These are phyloP conservation scores for Sarcodon aspratus DNA, from an alignment of 768 basidiomycete genomes.

Conservation along the genomic window DNA sequence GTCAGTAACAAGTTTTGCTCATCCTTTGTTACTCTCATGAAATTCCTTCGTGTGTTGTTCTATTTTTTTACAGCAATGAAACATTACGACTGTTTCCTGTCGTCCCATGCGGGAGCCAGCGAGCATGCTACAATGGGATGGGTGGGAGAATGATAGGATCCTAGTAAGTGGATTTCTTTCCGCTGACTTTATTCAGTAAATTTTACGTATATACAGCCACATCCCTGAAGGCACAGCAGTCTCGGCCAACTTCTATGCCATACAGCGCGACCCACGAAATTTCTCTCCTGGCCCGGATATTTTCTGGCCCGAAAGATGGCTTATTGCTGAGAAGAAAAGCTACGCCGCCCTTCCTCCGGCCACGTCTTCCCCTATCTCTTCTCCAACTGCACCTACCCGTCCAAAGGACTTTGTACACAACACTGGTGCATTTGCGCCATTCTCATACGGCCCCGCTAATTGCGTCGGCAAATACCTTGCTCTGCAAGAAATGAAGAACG, in stretches of 20 bases:
- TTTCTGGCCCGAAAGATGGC: not conserved
- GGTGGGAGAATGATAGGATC: slow-evolving; percentile 21
- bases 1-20: slow-evolving; percentile 4
- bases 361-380: not conserved
- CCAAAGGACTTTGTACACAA: slow-evolving; percentile 12
- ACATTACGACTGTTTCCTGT: slow-evolving; percentile 33
- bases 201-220: not conserved
- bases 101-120: slow-evolving; percentile 25
- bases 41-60: no score
- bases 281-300: not conserved
- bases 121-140: slow-evolving; percentile 14
- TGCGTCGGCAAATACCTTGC: slow-evolving; percentile 36
- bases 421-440: slow-evolving; percentile 29
- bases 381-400: no score
- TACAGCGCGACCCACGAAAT: not conserved
- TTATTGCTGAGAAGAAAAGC: not conserved
- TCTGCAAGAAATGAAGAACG: slow-evolving; percentile 28
- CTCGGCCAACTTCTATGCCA: not conserved
- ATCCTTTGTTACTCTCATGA: no score
- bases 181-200: not conserved
- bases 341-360: no score
- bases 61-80: slow-evolving; percentile 26
- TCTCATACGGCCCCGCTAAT: slow-evolving; percentile 31
- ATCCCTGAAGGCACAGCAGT: not conserved
- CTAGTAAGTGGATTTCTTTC: slow-evolving; percentile 13